Conservation (phyloP, 2,329 filamentous ascomycete species). For the Onygenales sp. region DNA sequence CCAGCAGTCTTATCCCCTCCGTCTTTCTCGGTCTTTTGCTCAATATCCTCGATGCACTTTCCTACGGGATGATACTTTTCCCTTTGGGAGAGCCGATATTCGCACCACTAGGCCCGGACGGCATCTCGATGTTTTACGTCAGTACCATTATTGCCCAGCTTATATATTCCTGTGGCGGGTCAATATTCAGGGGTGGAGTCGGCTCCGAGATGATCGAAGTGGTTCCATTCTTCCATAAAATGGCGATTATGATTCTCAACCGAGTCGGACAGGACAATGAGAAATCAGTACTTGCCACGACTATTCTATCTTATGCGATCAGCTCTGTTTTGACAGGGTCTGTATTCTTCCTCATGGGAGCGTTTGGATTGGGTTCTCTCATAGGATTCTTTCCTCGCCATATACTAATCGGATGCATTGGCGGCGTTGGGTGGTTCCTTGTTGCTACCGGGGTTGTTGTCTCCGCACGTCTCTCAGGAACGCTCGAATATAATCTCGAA, state of each 20-base stretch:
- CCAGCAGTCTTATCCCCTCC: constrained; percentile 65
- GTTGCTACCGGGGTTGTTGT: constrained; percentile 88
- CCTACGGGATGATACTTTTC: constrained; percentile 95
- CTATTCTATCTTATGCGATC: constrained; percentile 80
- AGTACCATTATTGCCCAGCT: constrained; percentile 92
- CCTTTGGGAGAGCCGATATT: constrained; percentile 83
- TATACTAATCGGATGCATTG: constrained; percentile 94
- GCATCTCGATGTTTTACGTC: constrained; percentile 97
- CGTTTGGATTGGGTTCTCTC: constrained; percentile 77
- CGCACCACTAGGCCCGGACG: constrained; percentile 74
- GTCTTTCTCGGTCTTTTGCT: constrained; percentile 81
- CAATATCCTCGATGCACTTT: constrained; percentile 89
- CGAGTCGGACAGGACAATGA: constrained; percentile 70
- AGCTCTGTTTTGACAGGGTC: constrained; percentile 85
- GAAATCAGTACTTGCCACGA: constrained; percentile 83
- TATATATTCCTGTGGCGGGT: constrained; percentile 74
- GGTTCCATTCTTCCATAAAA: constrained; percentile 97
- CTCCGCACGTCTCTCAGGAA: constrained; percentile 77
- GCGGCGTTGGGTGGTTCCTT: constrained; percentile 92
- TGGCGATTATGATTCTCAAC: constrained; percentile 79
- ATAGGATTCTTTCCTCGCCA: constrained; percentile 96
- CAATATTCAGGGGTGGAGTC: constrained; percentile 80
- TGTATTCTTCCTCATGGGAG: constrained; percentile 86
- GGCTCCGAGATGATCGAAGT: constrained; percentile 98
- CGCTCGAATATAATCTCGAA: constrained; percentile 67